Percentiles rank a stretch among this genome's conserved stretches.
These are phyloP conservation scores for Kodamaea restingae DNA, from an alignment of 805 yeast species.

Conservation along the genomic window DNA sequence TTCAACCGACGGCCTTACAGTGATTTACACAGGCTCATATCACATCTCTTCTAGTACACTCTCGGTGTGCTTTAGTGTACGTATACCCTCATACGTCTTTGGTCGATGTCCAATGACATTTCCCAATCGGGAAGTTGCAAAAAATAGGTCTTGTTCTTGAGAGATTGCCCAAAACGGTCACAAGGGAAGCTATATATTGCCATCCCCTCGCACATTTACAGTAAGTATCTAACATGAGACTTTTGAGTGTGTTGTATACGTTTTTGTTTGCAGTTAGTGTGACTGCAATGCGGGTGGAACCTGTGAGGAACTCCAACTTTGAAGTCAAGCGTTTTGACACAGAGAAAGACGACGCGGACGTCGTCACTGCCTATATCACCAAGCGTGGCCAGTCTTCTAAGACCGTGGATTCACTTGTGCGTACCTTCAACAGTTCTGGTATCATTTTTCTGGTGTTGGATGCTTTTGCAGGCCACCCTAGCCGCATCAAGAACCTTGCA, in stretches of 20 bases:
- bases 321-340: constrained; percentile 9
- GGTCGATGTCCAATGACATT: constrained; percentile 5
- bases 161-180: constrained; percentile 1
- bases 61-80: no score
- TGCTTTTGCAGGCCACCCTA: constrained; percentile 29
- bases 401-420: constrained; percentile 12
- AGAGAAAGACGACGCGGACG: neutral
- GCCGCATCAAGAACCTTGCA: constrained; percentile 25
- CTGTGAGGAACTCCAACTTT: constrained; percentile 17
- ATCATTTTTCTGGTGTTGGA: constrained; percentile 34
- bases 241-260: constrained; percentile 9
- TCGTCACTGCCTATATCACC: neutral
- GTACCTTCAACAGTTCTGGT: constrained; percentile 29
- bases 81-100: no score
- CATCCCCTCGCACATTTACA: neutral
- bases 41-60: no score
- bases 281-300: constrained; percentile 18
- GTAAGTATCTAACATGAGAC: constrained; percentile 11
- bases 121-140: constrained; percentile 10
- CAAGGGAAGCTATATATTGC: neutral
- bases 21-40: no score
- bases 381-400: constrained; percentile 11
- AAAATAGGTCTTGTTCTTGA: neutral
- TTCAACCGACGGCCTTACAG: no score
- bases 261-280: constrained; percentile 11